phyloP scores from a whole-genome alignment of 2,329 filamentous ascomycete genomes.

The Sphaerulina populicola region DNA sequence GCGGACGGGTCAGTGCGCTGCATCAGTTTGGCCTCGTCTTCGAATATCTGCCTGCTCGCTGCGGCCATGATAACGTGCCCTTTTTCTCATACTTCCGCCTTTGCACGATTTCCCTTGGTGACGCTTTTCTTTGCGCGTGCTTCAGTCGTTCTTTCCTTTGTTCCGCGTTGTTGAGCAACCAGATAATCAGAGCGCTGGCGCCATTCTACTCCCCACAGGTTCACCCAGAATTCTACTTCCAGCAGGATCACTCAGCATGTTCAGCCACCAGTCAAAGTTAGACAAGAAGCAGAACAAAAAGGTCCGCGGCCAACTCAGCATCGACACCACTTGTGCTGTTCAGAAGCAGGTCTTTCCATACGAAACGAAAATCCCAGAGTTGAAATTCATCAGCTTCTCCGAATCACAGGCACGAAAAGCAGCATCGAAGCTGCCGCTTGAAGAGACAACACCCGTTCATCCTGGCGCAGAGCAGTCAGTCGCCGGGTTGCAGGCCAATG shows the following conservation, averaged over 20 bases:
- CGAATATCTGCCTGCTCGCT: neutral
- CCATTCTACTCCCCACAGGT: neutral
- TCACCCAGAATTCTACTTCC: neutral
- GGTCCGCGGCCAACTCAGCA: constrained; percentile 18
- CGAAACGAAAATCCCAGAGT: constrained; percentile 23
- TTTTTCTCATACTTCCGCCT: neutral
- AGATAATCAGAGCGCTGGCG: neutral
- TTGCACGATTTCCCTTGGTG: neutral
- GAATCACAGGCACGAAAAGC: constrained; percentile 19
- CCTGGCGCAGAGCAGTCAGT: constrained; percentile 11
- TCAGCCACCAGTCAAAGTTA: constrained; percentile 2
- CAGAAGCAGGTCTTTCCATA: constrained; percentile 39
- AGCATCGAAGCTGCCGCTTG: constrained; percentile 27
- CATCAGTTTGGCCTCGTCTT: neutral
- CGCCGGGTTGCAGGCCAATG: neutral
- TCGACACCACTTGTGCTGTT: constrained; percentile 60
- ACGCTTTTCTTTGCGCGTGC: neutral
- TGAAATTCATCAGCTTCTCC: constrained; percentile 23
- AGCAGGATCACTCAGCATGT: neutral
- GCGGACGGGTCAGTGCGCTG: neutral
- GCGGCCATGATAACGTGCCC: neutral
- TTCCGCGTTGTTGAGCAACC: neutral
- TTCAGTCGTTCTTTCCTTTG: neutral
- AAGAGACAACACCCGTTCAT: constrained; percentile 11
- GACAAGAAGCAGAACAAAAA: constrained; percentile 8